These are phyloP conservation scores for Pueraria montana DNA, from an alignment of 306 rosid species.

Conservation along the genomic window DNA sequence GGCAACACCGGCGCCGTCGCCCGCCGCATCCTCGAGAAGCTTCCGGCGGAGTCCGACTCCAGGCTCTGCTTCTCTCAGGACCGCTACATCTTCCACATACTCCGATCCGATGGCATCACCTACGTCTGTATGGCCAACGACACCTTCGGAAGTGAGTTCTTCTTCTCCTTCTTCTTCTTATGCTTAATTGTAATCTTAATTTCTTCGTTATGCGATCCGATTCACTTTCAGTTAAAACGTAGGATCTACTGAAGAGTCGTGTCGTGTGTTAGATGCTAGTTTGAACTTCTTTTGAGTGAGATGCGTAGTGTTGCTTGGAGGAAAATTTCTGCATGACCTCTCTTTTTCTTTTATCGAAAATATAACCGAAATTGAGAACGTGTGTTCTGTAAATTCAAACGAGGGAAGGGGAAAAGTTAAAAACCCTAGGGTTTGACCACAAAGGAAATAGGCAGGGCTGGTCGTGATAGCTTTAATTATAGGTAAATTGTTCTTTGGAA, in stretches of 20 bases:
- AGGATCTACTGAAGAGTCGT: background rate
- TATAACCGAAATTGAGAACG: background rate
- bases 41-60: conserved; percentile 86
- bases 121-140: conserved; percentile 98
- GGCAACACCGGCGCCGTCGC: conserved; percentile 96
- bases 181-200: background rate
- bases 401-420: background rate
- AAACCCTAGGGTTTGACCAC: conserved; percentile 17
- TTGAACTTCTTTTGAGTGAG: conserved; percentile 16
- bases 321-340: background rate
- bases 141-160: conserved; percentile 87
- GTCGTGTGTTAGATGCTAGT: background rate
- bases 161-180: background rate
- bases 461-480: conserved; percentile 18
- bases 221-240: conserved; percentile 6
- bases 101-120: conserved; percentile 80
- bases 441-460: background rate
- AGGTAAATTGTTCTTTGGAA: conserved; percentile 27
- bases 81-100: conserved; percentile 92
- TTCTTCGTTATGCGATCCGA: background rate
- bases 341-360: background rate
- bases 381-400: background rate
- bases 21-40: conserved; percentile 93
- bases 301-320: conserved; percentile 14
- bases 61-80: conserved; percentile 98